Percentiles rank a stretch among this genome's conserved stretches.
Conservation (phyloP, 495 filamentous ascomycete genomes). For the Daldinia bambusicola region DNA sequence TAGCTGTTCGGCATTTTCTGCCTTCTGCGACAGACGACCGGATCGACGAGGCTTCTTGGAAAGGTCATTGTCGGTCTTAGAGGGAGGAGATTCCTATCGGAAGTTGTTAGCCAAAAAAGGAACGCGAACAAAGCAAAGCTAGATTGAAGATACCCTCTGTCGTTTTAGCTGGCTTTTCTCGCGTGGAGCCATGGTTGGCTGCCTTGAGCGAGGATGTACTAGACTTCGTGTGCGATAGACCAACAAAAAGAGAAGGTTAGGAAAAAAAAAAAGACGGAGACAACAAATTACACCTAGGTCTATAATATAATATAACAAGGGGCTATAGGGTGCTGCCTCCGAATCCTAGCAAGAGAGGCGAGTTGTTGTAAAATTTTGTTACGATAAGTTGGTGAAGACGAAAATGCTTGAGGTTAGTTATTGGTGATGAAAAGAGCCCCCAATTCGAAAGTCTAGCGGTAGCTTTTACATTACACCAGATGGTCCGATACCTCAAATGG, state of each 20-base stretch:
- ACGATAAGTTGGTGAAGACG: slow-evolving; percentile 6
- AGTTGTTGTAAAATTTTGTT: not conserved
- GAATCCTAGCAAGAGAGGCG: not conserved
- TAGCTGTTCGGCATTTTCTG: slow-evolving; percentile 55
- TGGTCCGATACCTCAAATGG: not conserved
- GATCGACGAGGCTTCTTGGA: slow-evolving; percentile 76
- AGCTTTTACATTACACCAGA: slow-evolving; percentile 2
- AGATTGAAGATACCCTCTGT: slow-evolving; percentile 53
- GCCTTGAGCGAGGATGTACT: slow-evolving; percentile 28
- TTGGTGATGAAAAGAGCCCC: slow-evolving; percentile 1
- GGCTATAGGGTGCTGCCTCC: not conserved
- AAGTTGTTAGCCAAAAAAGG: slow-evolving; percentile 38
- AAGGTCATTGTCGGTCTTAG: slow-evolving; percentile 56
- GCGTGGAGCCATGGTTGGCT: slow-evolving; percentile 62
- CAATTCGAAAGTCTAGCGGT: not conserved
- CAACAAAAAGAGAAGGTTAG: not conserved
- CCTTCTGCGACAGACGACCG: slow-evolving; percentile 63
- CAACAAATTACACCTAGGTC: not conserved
- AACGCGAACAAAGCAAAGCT: slow-evolving; percentile 42
- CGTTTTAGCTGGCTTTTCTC: slow-evolving; percentile 68
- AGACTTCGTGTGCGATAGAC: slow-evolving; percentile 1
- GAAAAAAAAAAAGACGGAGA: not conserved
- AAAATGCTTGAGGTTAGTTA: not conserved
- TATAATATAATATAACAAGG: slow-evolving; percentile 22
- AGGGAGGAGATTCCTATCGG: slow-evolving; percentile 57